Base-by-base conservation (phyloP, 306 rosid species). In the Sicyos baderoa region DNA sequence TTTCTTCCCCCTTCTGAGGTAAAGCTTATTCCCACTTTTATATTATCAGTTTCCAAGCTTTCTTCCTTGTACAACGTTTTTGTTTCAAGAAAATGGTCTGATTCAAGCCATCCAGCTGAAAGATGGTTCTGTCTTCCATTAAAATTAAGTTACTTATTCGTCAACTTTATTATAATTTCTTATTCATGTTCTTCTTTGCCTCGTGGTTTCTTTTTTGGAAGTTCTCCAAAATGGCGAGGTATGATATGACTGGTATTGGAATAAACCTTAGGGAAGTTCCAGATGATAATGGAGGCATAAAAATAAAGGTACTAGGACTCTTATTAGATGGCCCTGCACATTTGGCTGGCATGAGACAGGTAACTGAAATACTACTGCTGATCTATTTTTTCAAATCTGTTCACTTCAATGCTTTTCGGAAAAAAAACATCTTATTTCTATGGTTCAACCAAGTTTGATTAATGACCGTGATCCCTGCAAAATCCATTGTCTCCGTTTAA, bases 171-270 rank as follows among this genome's bases (percentile, higher is more conserved):
- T 76, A 77, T 45, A 70, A 66, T 77, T 81, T 76, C 81, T 82
- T 76, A 72, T 79, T 82, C 74, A 71, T 79, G 79, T 79, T 76
- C 56, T 75, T 35, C 76, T 80, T 73, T 53, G 51, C 77, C 75
- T 78, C 71, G 17, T 55, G 18, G 61, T 72, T 72, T 72, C 44
- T 13, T 17, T 77, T 76, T 80, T 81, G 68, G 76, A 85, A 93
- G 98, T 93, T 93, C 89, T 88, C 97, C 87, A 93, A 88, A 89
- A 93, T 93, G 98, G 97, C 94, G 68, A 89, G 91, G 91, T 93
- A 87, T 86, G 98, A 93, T 85, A 79, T 93, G 94, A 89, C 89
- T 78, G 98, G 95, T 82, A 82, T 93, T 84, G 98, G 98, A 80
- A 81, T 89, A 82, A 93, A 89, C 93, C 87, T 93, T 71, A 88